Base-by-base conservation (phyloP, 345 rosid species). In the Nasturtium officinale region DNA sequence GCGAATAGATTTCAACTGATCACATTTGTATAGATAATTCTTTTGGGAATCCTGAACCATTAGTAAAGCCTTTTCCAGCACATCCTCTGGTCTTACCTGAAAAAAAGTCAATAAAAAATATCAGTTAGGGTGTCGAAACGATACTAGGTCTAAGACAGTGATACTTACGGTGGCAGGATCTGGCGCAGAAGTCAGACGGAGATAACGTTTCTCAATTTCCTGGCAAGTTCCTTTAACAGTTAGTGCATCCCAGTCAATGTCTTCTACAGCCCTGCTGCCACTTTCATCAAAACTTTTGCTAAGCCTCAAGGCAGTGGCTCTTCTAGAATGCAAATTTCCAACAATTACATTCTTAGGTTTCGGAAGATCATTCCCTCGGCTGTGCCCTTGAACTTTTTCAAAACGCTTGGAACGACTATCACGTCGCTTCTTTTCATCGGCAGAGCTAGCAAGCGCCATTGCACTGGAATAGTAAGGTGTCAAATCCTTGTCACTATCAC, bases 181-280 rank as follows among this genome's bases (percentile, higher is more conserved):
- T 6, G 98, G 99, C 42, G 97, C 98, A 74, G 97, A 96, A 78
- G 99, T 96, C 64, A 96, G 98, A 32, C 98, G 99, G 83, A 96
- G 78, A 85, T 90, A 96, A 53, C 91, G 97, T 81, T 92, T 96
- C 83, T 90, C 99, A 63, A 96, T 87, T 78, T 92, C 97, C 72
- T 90, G 97, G 81, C 98, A 84, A 61, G 97, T 89, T 70, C 99
- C 99, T 79, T 85, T 90, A 56, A 96, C 94, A 72, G 98, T 96
- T 13, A 90, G 80, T 42, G 99, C 89, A 85, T 96, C 96, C 98
- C 99, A 96, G 60, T 92, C 98, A 69, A 96, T 90, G 83, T 96
- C 99, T 86, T 96, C 99, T 73, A 96, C 99, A 58, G 99, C 96
- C 74, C 84, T 81, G 84, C 85, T 83, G 80, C 85, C 91, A 80